A percentile compares a stretch with the other conserved stretches of the same genome.
Conservation (phyloP, 164 flowering plant genomes). For the Tetrastigma voinierianum region DNA sequence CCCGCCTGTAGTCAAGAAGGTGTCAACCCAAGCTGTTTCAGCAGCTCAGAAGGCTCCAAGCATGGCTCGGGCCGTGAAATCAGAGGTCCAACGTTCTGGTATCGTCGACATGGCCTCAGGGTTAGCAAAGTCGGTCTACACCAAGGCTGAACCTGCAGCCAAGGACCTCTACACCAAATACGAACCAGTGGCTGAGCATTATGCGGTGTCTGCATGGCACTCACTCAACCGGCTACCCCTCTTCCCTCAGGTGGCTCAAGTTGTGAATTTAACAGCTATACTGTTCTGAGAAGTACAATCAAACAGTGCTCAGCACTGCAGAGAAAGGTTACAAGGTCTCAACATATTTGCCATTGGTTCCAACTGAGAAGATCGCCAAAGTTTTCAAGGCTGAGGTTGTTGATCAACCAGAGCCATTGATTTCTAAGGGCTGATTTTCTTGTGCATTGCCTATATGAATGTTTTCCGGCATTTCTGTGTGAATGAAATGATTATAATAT, state of each 20-base stretch:
- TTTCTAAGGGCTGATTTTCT: too few relatives aligned
- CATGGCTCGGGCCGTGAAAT: constrained; percentile 28
- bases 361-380: constrained; percentile 36
- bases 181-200: constrained; percentile 39
- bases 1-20: constrained; percentile 34
- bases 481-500: too few relatives aligned
- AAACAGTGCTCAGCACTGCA: constrained; percentile 23
- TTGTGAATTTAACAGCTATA: constrained; percentile 34
- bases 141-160: constrained; percentile 39
- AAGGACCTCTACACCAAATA: constrained; percentile 39
- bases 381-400: constrained; percentile 17
- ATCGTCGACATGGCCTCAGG: constrained; percentile 32
- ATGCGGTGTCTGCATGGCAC: constrained; percentile 40
- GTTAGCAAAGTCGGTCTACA: constrained; percentile 29
- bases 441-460: too few relatives aligned
- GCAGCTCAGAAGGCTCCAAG: constrained; percentile 38
- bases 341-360: constrained; percentile 38
- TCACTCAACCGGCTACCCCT: constrained; percentile 40
- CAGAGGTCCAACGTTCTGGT: constrained; percentile 32
- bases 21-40: constrained; percentile 30
- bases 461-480: too few relatives aligned
- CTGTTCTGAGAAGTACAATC: constrained; percentile 39
- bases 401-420: too few relatives aligned
- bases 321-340: constrained; percentile 38
- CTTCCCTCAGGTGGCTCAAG: constrained; percentile 38